phyloP scores from a whole-genome alignment of 2,329 filamentous ascomycete species.

The Claviceps pazoutovae region DNA sequence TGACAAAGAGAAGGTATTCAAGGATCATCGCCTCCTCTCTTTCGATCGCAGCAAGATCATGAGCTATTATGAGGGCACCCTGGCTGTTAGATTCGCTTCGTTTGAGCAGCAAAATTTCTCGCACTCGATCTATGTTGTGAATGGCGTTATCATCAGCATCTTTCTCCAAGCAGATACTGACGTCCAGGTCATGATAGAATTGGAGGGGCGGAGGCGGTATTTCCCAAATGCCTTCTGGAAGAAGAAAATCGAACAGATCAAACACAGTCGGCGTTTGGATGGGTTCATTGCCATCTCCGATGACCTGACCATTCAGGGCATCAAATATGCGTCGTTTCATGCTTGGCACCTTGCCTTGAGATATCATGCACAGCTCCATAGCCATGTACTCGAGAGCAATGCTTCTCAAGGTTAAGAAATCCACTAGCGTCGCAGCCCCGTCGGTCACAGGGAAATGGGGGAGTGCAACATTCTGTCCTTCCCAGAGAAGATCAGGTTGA shows the following conservation, averaged over 20 bases:
- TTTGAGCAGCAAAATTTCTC: constrained; percentile 59
- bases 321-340: constrained; percentile 55
- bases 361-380: constrained; percentile 67
- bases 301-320: constrained; percentile 65
- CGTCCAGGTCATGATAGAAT: constrained; percentile 52
- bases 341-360: constrained; percentile 55
- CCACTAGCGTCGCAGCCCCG: constrained; percentile 54
- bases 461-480: constrained; percentile 46
- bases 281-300: constrained; percentile 50
- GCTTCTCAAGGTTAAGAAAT: constrained; percentile 66
- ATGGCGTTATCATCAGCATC: constrained; percentile 42
- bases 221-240: constrained; percentile 36
- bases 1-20: constrained; percentile 47
- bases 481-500: constrained; percentile 57
- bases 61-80: constrained; percentile 33
- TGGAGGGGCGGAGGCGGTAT: constrained; percentile 38
- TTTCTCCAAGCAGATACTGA: constrained; percentile 49
- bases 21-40: constrained; percentile 46
- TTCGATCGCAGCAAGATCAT: constrained; percentile 37
- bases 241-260: constrained; percentile 82
- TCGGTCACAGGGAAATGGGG: constrained; percentile 55
- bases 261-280: constrained; percentile 65
- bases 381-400: constrained; percentile 74
- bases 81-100: constrained; percentile 44
- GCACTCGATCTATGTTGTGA: constrained; percentile 57